Conservation (phyloP, 345 rosid species). For the Camelina neglecta region DNA sequence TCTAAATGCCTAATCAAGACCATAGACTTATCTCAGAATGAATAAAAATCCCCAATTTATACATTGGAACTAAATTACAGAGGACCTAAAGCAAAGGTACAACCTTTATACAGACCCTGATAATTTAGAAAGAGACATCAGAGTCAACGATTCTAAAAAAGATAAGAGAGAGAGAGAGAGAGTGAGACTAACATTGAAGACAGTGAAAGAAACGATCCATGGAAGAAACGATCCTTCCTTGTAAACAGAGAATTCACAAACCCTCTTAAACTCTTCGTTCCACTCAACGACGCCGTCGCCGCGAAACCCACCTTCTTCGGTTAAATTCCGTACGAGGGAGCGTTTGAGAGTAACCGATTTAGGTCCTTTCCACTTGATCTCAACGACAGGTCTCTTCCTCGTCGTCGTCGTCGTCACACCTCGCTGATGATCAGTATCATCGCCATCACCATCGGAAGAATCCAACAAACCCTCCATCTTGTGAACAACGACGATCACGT, state of each 20-base stretch:
- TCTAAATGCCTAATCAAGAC: not conserved
- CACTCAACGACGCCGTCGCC: constrained; percentile 63
- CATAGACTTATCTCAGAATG: not conserved
- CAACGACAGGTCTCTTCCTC: constrained; percentile 54
- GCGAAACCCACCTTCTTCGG: constrained; percentile 52
- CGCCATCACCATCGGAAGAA: constrained; percentile 27
- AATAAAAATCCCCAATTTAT: constrained; percentile 16
- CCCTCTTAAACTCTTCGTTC: constrained; percentile 61
- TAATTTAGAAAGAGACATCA: not conserved
- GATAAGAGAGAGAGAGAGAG: constrained; percentile 7
- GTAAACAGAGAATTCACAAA: constrained; percentile 55
- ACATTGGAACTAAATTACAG: constrained; percentile 11
- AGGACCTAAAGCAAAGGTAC: constrained; percentile 3
- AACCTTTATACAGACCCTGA: not conserved
- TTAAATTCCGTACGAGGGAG: constrained; percentile 45
- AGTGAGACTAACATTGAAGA: constrained; percentile 54
- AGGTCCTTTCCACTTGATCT: constrained; percentile 63
- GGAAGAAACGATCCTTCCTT: constrained; percentile 53
- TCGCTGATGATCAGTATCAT: constrained; percentile 30
- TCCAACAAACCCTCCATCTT: constrained; percentile 51
- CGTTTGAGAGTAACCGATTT: constrained; percentile 49
- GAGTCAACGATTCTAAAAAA: not conserved
- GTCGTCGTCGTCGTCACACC: not conserved
- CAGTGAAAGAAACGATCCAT: constrained; percentile 57
- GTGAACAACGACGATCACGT: constrained; percentile 46